Evolutionary conservation across 2,329 filamentous ascomycete species (phyloP), one percentile per base, ranked within the genome.

Genomic region (Xylaria digitata): DNA sequence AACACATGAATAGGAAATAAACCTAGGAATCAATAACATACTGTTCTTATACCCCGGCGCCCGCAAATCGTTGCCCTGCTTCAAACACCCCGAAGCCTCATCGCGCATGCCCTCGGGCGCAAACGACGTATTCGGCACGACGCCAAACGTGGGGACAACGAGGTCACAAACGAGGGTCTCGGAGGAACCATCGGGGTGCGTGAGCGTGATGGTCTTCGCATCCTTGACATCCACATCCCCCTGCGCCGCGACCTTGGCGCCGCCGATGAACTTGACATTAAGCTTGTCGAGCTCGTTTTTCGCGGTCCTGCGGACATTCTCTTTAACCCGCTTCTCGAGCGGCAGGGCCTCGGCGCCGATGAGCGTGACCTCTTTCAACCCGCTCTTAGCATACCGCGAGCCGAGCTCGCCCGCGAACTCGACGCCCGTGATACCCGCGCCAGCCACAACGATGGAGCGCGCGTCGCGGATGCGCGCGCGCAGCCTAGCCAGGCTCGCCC

Each of bases 331-430:
- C 2, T 75, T 53, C 21, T 74, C 61, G 26, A 85, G 76, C 1
- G 85, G 83, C 6, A 83, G 75, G 0, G 74, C 69, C 6, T 78
- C 76, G 17, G 74, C 73, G 60, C 80, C 78, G 53, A 85, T 71
- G 46, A 85, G 78, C 57, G 82, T 80, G 60, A 86, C 78, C 40
- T 83, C 76, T 77, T 87, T 87, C 21, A 72, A 75, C 1, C 34
- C 81, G 79, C 19, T 8, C 11, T 58, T 57, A 3, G 75, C 80
- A 71, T 83, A 87, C 70, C 81, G 80, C 19, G 79, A 79, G 8
- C 80, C 85, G 30, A 87, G 80, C 76, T 87, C 85, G 45, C 82
- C 85, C 4, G 81, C 82, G 8, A 83, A 77, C 75, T 87, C 85
- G 37, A 82, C 75, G 23, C 85, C 85, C 0, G 84, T 87, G 21